phyloP scores from a whole-genome alignment of 345 rosid genomes.

The Sonneratia caseolaris region DNA sequence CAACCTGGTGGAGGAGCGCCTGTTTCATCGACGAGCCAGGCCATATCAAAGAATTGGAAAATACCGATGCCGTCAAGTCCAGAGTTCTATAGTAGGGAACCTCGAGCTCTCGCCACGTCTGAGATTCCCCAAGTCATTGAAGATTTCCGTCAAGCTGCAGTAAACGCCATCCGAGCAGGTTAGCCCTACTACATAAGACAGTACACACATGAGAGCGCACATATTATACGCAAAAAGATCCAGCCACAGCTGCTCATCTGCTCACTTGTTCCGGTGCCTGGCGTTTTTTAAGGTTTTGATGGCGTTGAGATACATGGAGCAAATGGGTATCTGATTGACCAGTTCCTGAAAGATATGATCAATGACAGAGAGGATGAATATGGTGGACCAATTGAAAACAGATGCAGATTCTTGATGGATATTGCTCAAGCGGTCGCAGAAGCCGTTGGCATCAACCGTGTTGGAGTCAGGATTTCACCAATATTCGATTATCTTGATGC shows the following conservation, averaged over 20 bases:
- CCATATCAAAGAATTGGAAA: constrained; percentile 59
- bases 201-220: no score
- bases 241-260: no score
- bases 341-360: constrained; percentile 70
- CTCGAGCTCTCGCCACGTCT: constrained; percentile 30
- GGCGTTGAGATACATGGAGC: constrained; percentile 87
- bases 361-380: constrained; percentile 68
- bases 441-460: constrained; percentile 48
- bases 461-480: constrained; percentile 68
- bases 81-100: constrained; percentile 25
- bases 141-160: constrained; percentile 46
- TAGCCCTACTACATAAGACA: no score
- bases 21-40: constrained; percentile 53
- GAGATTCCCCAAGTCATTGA: constrained; percentile 49
- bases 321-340: constrained; percentile 81
- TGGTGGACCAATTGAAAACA: constrained; percentile 60
- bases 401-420: constrained; percentile 60
- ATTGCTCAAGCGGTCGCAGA: constrained; percentile 41
- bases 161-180: constrained; percentile 78
- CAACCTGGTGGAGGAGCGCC: constrained; percentile 71
- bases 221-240: no score
- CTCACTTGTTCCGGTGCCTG: no score
- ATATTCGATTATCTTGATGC: constrained; percentile 75
- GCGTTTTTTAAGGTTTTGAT: constrained; percentile 29
- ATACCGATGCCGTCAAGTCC: constrained; percentile 51